phyloP scores from a whole-genome alignment of 352 stramenopile species.

The Globisporangium megalacanthum region DNA sequence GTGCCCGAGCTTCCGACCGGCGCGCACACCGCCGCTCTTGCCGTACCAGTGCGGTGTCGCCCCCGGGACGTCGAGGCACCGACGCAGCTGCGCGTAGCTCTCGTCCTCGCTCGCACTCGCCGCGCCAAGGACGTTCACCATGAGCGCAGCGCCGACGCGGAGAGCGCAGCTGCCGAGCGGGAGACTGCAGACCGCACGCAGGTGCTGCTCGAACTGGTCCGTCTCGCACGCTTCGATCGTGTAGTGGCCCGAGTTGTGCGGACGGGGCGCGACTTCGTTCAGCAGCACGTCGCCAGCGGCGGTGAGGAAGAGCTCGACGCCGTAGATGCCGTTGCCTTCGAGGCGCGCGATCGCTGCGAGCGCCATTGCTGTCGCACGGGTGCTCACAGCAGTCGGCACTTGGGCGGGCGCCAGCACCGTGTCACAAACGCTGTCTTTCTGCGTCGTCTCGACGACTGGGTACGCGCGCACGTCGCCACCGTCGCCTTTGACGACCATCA shows the following conservation, averaged over 20 bases:
- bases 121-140: conserved; percentile 90
- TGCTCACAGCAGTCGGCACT: conserved; percentile 31
- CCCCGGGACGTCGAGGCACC: conserved; percentile 65
- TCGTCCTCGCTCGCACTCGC: conserved; percentile 64
- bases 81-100: conserved; percentile 65
- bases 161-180: conserved; percentile 92
- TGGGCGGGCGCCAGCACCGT: conserved; percentile 93
- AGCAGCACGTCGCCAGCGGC: conserved; percentile 84
- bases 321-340: conserved; percentile 90
- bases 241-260: conserved; percentile 99
- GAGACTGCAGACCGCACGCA: conserved; percentile 92
- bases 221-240: conserved; percentile 97
- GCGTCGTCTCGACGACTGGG: conserved; percentile 95
- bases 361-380: conserved; percentile 53
- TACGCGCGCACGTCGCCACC: conserved; percentile 83
- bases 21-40: conserved; percentile 81
- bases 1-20: conserved; percentile 96
- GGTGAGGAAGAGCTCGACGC: conserved; percentile 97
- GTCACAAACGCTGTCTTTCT: conserved; percentile 96
- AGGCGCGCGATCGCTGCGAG: conserved; percentile 70
- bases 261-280: conserved; percentile 96
- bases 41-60: conserved; percentile 96
- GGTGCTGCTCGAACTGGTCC: conserved; percentile 98
- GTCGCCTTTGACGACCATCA: conserved; percentile 93
- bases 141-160: conserved; percentile 84